Conservation (phyloP, 2,329 filamentous ascomycete genomes). For the Raffaelea arxii region DNA sequence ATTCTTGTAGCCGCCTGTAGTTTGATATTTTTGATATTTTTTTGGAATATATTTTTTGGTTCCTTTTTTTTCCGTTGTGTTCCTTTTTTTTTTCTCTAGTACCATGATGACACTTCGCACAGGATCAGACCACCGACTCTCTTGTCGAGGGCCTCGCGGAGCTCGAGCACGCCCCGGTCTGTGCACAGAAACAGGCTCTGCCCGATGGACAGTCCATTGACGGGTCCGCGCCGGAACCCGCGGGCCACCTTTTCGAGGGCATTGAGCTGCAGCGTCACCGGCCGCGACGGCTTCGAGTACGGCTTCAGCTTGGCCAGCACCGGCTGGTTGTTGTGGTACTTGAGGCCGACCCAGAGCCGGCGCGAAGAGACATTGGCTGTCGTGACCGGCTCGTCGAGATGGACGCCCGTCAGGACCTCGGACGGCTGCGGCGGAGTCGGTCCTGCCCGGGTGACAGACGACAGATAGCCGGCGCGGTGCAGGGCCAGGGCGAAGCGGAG, state of each 20-base stretch:
- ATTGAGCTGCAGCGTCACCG: slow-evolving; percentile 54
- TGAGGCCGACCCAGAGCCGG: slow-evolving; percentile 79
- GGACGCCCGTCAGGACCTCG: slow-evolving; percentile 25
- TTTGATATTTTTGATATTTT: no score
- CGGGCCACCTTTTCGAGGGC: slow-evolving; percentile 57
- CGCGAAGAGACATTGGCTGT: slow-evolving; percentile 61
- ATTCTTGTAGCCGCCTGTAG: no score
- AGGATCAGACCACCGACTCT: slow-evolving; percentile 72
- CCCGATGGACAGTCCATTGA: slow-evolving; percentile 67
- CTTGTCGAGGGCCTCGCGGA: slow-evolving; percentile 70
- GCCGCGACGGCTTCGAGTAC: slow-evolving; percentile 65
- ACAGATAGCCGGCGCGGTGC: slow-evolving; percentile 73
- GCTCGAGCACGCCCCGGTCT: slow-evolving; percentile 68
- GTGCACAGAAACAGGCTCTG: slow-evolving; percentile 77
- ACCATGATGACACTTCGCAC: slow-evolving; percentile 50
- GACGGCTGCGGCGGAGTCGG: slow-evolving; percentile 41
- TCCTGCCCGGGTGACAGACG: slow-evolving; percentile 64
- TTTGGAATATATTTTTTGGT: background rate
- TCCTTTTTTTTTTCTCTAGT: background rate
- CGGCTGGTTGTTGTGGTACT: slow-evolving; percentile 78
- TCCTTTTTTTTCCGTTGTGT: background rate
- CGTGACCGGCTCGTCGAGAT: slow-evolving; percentile 46
- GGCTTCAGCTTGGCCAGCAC: slow-evolving; percentile 59
- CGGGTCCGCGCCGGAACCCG: slow-evolving; percentile 58
- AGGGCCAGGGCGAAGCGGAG: slow-evolving; percentile 65